phyloP scores from a whole-genome alignment of 805 yeast genomes.

The Ogataea kodamae region DNA sequence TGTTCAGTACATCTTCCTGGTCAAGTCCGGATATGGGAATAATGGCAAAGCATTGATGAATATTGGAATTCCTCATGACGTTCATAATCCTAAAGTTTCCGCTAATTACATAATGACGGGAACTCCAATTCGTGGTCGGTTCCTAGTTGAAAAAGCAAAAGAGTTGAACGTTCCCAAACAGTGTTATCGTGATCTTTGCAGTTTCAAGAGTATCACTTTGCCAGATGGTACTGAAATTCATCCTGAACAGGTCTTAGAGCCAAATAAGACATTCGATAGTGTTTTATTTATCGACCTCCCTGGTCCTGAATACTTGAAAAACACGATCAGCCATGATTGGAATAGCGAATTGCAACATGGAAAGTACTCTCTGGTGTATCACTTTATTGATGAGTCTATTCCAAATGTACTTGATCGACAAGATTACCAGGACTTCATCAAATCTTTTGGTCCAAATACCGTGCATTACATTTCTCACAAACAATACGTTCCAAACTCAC shows the following conservation, averaged over 20 bases:
- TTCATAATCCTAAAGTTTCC: constrained; percentile 36
- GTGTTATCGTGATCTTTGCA: constrained; percentile 53
- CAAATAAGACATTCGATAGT: constrained; percentile 53
- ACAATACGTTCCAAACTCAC: constrained; percentile 53
- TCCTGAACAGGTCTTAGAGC: constrained; percentile 73
- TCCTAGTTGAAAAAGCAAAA: constrained; percentile 61
- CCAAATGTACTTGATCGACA: constrained; percentile 39
- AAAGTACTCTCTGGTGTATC: constrained; percentile 55
- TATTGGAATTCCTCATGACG: constrained; percentile 24
- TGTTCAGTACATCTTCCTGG: constrained; percentile 28
- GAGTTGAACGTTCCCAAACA: constrained; percentile 66
- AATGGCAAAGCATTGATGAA: constrained; percentile 19
- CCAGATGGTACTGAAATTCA: constrained; percentile 54
- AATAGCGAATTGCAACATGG: constrained; percentile 9
- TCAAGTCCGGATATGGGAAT: constrained; percentile 5
- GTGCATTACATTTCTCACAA: constrained; percentile 75
- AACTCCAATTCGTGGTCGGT: constrained; percentile 71
- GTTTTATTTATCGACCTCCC: constrained; percentile 77
- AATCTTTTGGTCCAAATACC: constrained; percentile 48
- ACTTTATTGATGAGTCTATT: constrained; percentile 61
- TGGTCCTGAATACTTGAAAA: constrained; percentile 39
- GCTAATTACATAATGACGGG: constrained; percentile 69
- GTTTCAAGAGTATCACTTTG: constrained; percentile 54
- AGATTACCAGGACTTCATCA: constrained; percentile 47
- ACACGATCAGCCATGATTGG: constrained; percentile 29